Evolutionary conservation across 2,329 filamentous ascomycete species (phyloP), one percentile per base, ranked within the genome.

Genomic region (Fusarium sterilihyphosum): DNA sequence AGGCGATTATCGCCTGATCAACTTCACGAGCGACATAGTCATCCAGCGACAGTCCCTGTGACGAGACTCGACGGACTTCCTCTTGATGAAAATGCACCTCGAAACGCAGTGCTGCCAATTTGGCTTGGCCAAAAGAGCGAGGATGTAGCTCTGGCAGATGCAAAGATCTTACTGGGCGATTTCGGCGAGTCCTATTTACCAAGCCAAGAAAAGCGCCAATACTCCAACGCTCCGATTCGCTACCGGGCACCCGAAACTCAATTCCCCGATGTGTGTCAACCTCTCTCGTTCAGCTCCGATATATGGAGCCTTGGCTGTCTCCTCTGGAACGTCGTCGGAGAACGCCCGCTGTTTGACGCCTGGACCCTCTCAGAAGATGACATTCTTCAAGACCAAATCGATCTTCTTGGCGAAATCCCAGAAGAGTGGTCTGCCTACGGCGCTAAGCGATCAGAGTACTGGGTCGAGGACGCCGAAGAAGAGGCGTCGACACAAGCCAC

Each of bases 291-390:
- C 38, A 60, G 66, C 40, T 71, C 73, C 17, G 74, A 77, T 29
- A 62, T 77, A 7, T 77, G 74, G 74, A 77, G 72, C 20, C 63
- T 77, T n/a, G 74, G 69, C 17, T 77, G 74, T 57, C 63, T 73
- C 14, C 68, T 77, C 13, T 77, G 74, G 74, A 76, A 63, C 5
- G 57, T 75, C 22, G 61, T 77, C 38, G 74, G 70, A 35, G 70
- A 77, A 24, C 52, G 65, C 20, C 70, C 74, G 14, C 50, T 77
- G 8, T 77, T 77, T n/a, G 74, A 77, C n/a, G 67, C 73, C n/a
- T 74, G 67, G 73, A 64, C 60, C 1, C 31, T 73, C 1, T 71
- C 73, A 7, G 73, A 75, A 61, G 73, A 75, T 8, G 65, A 76
- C 17, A 71, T 75, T 12, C 67, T 75, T 8, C 70, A 71, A 9